These are phyloP conservation scores for Skeletonema potamos DNA, from an alignment of 108 stramenopile genomes.

Conservation along the genomic window DNA sequence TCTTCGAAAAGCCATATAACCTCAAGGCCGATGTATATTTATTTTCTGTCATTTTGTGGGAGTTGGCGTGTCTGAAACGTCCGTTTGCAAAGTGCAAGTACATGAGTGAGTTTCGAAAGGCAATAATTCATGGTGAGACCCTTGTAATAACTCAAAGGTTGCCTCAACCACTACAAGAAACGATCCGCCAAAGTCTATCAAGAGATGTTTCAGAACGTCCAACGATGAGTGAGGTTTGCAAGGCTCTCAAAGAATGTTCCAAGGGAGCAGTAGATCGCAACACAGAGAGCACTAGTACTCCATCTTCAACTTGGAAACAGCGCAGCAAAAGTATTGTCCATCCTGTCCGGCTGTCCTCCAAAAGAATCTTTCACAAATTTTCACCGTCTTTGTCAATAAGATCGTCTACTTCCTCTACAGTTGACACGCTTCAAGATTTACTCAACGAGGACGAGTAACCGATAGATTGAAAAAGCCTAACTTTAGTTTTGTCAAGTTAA, in stretches of 20 bases:
- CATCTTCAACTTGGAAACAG: too few species aligned
- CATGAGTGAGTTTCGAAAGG: not conserved
- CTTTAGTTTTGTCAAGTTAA: too few species aligned
- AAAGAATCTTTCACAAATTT: too few species aligned
- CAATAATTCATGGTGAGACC: not conserved
- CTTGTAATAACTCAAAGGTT: not conserved
- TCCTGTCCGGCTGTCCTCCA: too few species aligned
- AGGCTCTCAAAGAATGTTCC: not conserved
- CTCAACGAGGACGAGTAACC: too few species aligned
- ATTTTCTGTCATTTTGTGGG: not conserved
- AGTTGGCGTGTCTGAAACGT: not conserved
- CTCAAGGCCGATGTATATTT: conserved; percentile 17
- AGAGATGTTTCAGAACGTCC: not conserved
- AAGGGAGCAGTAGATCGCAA: not conserved
- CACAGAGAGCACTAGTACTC: not conserved
- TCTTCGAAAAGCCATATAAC: conserved; percentile 66
- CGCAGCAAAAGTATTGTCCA: too few species aligned
- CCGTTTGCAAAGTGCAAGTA: conserved; percentile 25
- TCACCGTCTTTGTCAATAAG: too few species aligned
- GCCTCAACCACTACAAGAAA: not conserved
- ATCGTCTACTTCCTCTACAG: too few species aligned
- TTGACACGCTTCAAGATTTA: too few species aligned
- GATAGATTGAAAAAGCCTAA: too few species aligned
- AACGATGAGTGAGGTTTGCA: not conserved
- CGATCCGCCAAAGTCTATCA: not conserved